These are phyloP conservation scores for Candida ulmi DNA, from an alignment of 805 yeast genomes.

Conservation along the genomic window DNA sequence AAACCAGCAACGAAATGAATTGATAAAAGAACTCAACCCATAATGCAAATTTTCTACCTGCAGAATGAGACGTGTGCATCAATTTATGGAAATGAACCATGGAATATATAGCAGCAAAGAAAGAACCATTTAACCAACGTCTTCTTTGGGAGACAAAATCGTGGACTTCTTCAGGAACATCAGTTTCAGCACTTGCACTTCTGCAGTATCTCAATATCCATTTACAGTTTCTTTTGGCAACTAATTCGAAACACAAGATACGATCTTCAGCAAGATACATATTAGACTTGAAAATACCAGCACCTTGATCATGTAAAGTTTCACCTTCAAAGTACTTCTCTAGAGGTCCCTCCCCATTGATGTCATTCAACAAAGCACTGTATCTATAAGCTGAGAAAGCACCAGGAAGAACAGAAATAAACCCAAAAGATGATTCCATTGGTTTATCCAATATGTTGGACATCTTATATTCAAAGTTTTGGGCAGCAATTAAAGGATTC, in stretches of 20 bases:
- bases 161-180: conserved; percentile 84
- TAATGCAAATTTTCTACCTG: conserved; percentile 60
- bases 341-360: conserved; percentile 76
- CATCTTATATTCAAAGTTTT: conserved; percentile 94
- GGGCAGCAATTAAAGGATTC: conserved; percentile 93
- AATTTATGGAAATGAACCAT: conserved; percentile 70
- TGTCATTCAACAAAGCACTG: conserved; percentile 61
- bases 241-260: conserved; percentile 89
- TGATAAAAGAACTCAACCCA: conserved; percentile 81
- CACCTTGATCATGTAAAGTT: conserved; percentile 56
- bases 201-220: conserved; percentile 85
- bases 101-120: conserved; percentile 90
- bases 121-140: conserved; percentile 96
- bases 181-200: conserved; percentile 88
- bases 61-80: conserved; percentile 74
- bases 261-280: conserved; percentile 98
- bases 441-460: conserved; percentile 95
- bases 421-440: conserved; percentile 91
- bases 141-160: conserved; percentile 89
- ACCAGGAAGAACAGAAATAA: conserved; percentile 91
- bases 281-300: conserved; percentile 87
- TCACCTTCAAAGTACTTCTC: conserved; percentile 93
- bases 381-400: conserved; percentile 94
- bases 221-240: conserved; percentile 68
- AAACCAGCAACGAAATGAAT: conserved; percentile 63